Conservation (phyloP, 2,329 filamentous ascomycete genomes). For the Aspergillus sergii region DNA sequence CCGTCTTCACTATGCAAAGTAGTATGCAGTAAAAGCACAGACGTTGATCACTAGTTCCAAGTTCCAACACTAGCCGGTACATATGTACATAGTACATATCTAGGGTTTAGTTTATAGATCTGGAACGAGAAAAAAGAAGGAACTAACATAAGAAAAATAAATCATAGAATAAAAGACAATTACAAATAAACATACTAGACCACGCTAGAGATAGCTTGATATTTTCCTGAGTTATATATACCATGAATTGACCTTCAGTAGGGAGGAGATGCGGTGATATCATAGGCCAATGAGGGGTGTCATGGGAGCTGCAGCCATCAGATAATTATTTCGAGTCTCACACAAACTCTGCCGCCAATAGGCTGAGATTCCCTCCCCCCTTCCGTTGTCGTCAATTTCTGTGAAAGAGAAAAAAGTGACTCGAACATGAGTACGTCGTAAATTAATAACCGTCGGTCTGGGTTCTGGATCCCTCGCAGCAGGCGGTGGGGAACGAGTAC, state of each 20-base stretch:
- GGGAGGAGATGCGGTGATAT: background rate
- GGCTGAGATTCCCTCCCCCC: background rate
- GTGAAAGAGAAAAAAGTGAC: background rate
- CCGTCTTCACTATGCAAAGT: background rate
- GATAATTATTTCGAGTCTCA: conserved; percentile 4
- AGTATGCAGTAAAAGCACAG: background rate
- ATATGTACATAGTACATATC: background rate
- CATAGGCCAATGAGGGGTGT: background rate
- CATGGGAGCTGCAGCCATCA: conserved; percentile 10
- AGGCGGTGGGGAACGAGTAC: background rate
- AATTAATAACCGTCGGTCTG: background rate
- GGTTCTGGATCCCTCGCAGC: background rate
- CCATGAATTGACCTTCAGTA: background rate
- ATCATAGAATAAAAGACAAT: background rate
- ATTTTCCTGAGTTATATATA: background rate
- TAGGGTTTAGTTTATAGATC: background rate
- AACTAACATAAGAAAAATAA: background rate
- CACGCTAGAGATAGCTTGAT: background rate
- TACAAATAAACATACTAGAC: background rate
- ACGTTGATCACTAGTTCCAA: background rate
- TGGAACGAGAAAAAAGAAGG: background rate
- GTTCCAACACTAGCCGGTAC: no score
- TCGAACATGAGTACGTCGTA: background rate
- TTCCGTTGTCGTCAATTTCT: background rate
- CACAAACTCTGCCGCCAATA: background rate